Conservation (phyloP, 2,329 filamentous ascomycete genomes). For the Proliferodiscus dingleyae region DNA sequence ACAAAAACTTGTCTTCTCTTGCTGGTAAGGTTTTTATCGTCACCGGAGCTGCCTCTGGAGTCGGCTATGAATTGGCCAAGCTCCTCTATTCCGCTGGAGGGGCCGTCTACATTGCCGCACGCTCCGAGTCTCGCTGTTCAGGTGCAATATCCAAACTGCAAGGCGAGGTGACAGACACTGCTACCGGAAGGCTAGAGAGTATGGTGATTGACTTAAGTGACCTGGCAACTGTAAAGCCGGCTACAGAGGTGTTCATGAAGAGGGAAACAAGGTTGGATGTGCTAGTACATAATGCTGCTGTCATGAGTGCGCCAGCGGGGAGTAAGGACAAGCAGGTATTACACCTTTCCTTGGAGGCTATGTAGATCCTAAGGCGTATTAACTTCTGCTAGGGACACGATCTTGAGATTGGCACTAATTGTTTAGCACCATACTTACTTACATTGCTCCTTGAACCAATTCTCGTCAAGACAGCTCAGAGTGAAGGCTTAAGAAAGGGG, state of each 20-base stretch:
- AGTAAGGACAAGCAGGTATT: conserved; percentile 33
- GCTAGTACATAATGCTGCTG: conserved; percentile 41
- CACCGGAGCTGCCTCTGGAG: conserved; percentile 34
- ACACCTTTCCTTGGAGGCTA: background rate
- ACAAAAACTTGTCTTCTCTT: conserved; percentile 36
- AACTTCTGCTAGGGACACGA: conserved; percentile 21
- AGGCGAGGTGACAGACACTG: conserved; percentile 14
- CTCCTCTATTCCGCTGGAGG: conserved; percentile 46
- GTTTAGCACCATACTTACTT: conserved; percentile 20
- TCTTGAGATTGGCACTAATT: conserved; percentile 24
- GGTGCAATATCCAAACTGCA: conserved; percentile 38
- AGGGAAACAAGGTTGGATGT: conserved; percentile 34
- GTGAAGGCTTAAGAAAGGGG: conserved; percentile 13
- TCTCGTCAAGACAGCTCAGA: conserved; percentile 10
- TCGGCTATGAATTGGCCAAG: conserved; percentile 44
- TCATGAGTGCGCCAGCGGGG: conserved; percentile 39
- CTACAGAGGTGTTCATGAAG: conserved; percentile 26
- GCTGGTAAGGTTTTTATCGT: conserved; percentile 39
- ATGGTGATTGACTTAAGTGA: conserved; percentile 26
- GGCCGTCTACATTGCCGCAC: conserved; percentile 47
- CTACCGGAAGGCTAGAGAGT: conserved; percentile 12
- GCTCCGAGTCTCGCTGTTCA: conserved; percentile 37
- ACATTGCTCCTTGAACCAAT: conserved; percentile 21
- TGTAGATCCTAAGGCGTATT: background rate
- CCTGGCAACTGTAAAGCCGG: conserved; percentile 24